Conservation (phyloP, 2,329 filamentous ascomycete genomes). For the Xylariaceae sp. region DNA sequence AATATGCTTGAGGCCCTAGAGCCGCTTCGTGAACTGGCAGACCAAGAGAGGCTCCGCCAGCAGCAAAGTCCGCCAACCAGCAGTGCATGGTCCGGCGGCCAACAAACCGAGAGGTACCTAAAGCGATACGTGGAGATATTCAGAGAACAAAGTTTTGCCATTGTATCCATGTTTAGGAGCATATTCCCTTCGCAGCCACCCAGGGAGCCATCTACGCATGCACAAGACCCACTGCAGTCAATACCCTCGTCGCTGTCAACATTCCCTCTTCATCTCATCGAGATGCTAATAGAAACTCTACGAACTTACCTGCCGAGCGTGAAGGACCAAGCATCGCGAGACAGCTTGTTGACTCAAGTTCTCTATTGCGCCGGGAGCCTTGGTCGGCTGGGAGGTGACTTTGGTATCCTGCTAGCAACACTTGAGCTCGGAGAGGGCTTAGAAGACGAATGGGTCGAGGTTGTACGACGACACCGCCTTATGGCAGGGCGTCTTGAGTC, state of each 20-base stretch:
- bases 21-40: conserved; percentile 85
- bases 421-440: conserved; percentile 54
- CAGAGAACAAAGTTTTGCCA: conserved; percentile 94
- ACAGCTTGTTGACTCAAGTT: conserved; percentile 90
- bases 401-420: conserved; percentile 83
- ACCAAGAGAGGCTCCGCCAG: conserved; percentile 73
- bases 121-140: conserved; percentile 98
- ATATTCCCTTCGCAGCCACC: conserved; percentile 69
- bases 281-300: conserved; percentile 80
- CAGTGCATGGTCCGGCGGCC: conserved; percentile 70
- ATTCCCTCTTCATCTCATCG: conserved; percentile 83
- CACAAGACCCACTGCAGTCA: conserved; percentile 56
- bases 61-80: conserved; percentile 48
- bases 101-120: conserved; percentile 92
- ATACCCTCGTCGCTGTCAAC: conserved; percentile 80
- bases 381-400: conserved; percentile 88
- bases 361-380: conserved; percentile 92
- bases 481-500: conserved; percentile 80
- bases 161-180: conserved; percentile 91
- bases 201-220: conserved; percentile 27
- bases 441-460: conserved; percentile 80
- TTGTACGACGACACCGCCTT: conserved; percentile 86
- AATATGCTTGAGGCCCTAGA: conserved; percentile 82
- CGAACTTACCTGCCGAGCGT: conserved; percentile 81
- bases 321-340: conserved; percentile 77